Conservation (phyloP, 768 basidiomycete species). For the Collybiopsis confluens region DNA sequence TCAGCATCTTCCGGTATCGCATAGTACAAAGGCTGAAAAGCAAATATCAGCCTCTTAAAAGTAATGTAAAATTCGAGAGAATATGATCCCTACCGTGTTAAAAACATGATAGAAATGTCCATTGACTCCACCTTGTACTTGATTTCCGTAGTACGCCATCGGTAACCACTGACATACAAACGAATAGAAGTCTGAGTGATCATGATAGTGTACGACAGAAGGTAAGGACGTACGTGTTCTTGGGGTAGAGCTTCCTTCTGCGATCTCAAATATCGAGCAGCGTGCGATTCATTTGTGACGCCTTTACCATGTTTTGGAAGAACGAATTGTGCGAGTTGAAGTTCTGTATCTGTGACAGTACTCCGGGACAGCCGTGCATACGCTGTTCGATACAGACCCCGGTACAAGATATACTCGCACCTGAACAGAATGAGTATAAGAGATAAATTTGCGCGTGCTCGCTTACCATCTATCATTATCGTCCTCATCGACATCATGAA, state of each 20-base stretch:
- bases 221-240: conserved; percentile 46
- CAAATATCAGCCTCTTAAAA: not conserved
- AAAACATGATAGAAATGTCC: conserved; percentile 81
- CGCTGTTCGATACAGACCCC: conserved; percentile 73
- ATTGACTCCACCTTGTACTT: conserved; percentile 51
- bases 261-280: conserved; percentile 63
- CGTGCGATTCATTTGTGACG: conserved; percentile 53
- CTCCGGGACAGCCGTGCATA: conserved; percentile 82
- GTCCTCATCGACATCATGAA: conserved; percentile 76
- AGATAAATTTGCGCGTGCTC: not conserved
- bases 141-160: conserved; percentile 59
- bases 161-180: conserved; percentile 63
- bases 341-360: conserved; percentile 85
- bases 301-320: conserved; percentile 54
- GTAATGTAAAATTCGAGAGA: not conserved
- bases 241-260: conserved; percentile 63
- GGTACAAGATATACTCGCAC: conserved; percentile 91
- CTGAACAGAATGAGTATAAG: conserved; percentile 26
- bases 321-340: conserved; percentile 84
- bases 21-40: conserved; percentile 35
- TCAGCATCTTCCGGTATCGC: conserved; percentile 29
- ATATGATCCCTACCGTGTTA: conserved; percentile 44
- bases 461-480: conserved; percentile 67
- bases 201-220: not conserved
- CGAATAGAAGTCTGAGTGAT: no score